phyloP scores from a whole-genome alignment of 78 protist genomes.

The Pigoraptor vietnamica region DNA sequence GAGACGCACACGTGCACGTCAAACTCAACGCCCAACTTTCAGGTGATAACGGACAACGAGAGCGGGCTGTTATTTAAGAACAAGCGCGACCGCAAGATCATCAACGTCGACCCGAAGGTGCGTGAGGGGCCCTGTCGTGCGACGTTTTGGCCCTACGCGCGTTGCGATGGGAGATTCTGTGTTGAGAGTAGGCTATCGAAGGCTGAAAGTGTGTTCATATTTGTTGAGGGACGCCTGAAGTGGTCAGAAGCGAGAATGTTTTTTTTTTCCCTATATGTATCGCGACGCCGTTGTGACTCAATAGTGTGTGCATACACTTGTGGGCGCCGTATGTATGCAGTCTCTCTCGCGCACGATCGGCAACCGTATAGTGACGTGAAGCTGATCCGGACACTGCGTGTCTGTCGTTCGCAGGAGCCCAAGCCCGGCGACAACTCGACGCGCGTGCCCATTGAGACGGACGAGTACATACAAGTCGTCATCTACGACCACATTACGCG shows the following conservation, averaged over 20 bases:
- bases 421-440: constrained; percentile 67
- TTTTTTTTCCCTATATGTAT: too few species aligned
- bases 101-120: constrained; percentile 67
- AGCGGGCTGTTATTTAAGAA: constrained; percentile 82
- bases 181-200: too few species aligned
- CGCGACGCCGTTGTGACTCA: too few species aligned
- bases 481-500: constrained; percentile 50
- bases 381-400: neutral
- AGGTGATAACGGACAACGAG: constrained; percentile 73
- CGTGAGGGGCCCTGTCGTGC: neutral
- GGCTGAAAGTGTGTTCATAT: too few species aligned
- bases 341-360: too few species aligned
- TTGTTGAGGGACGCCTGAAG: too few species aligned
- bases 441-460: constrained; percentile 39
- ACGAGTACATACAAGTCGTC: constrained; percentile 67
- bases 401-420: neutral
- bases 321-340: too few species aligned
- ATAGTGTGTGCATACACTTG: too few species aligned
- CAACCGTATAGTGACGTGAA: too few species aligned
- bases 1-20: constrained; percentile 64
- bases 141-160: neutral
- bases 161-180: too few species aligned
- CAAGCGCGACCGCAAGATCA: constrained; percentile 84
- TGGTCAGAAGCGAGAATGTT: too few species aligned
- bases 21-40: constrained; percentile 53